These are phyloP conservation scores for Clavispora phyllophila DNA, from an alignment of 805 yeast genomes.

Conservation along the genomic window DNA sequence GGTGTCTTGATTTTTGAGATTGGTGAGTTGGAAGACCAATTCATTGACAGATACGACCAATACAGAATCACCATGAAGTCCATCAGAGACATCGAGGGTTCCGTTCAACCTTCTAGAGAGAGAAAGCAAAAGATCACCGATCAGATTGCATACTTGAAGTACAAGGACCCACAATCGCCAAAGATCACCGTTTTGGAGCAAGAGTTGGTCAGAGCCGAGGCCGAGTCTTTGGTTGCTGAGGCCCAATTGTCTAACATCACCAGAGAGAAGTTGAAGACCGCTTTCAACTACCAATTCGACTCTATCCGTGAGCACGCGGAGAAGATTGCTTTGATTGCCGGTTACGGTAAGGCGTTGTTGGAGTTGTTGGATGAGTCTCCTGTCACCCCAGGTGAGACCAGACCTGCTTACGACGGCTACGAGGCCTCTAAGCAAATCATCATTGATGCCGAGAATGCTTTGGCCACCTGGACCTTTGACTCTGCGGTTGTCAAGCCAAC, in stretches of 20 bases:
- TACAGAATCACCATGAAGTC: constrained; percentile 79
- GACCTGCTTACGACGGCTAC: constrained; percentile 85
- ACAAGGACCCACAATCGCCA: constrained; percentile 81
- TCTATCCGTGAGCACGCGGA: constrained; percentile 82
- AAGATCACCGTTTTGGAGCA: constrained; percentile 79
- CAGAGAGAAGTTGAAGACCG: constrained; percentile 79
- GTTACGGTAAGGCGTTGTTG: constrained; percentile 82
- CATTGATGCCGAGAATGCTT: constrained; percentile 78
- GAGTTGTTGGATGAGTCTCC: constrained; percentile 81
- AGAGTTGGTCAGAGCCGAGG: constrained; percentile 87
- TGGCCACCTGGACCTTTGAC: constrained; percentile 81
- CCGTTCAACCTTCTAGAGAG: constrained; percentile 85
- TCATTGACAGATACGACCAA: constrained; percentile 80
- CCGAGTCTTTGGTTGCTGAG: constrained; percentile 86
- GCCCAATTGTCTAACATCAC: constrained; percentile 87
- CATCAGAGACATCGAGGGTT: constrained; percentile 78
- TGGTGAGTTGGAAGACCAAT: constrained; percentile 84
- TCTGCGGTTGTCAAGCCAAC: constrained; percentile 80
- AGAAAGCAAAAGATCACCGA: constrained; percentile 82
- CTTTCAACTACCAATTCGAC: constrained; percentile 80
- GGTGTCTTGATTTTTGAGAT: constrained; percentile 79
- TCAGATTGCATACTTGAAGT: constrained; percentile 76
- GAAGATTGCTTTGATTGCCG: constrained; percentile 80
- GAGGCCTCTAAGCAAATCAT: constrained; percentile 86
- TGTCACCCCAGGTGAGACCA: constrained; percentile 88